These are phyloP conservation scores for Sphagnum fallax DNA, from an alignment of 228 moss, liverwort and hornwort species.

Conservation along the genomic window DNA sequence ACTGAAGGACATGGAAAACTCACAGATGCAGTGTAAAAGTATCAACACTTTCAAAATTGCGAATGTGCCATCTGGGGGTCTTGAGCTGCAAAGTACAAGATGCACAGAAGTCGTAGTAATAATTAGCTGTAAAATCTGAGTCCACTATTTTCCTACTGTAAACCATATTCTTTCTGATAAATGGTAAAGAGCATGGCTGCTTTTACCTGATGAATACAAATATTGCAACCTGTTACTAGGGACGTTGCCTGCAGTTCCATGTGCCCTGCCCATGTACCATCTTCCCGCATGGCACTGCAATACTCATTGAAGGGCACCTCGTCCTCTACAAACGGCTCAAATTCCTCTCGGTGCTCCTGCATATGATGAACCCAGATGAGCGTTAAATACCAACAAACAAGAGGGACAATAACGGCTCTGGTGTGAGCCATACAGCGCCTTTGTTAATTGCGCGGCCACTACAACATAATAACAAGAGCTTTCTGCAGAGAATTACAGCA, in stretches of 20 bases:
- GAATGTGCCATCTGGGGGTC: slow-evolving; percentile 95
- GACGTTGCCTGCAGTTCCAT: slow-evolving; percentile 97
- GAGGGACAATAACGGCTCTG: background rate
- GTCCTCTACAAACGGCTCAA: slow-evolving; percentile 96
- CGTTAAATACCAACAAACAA: background rate
- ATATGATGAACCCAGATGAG: background rate
- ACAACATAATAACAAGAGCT: background rate
- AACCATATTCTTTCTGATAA: too few species aligned
- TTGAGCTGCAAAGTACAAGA: slow-evolving; percentile 39
- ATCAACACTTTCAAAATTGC: slow-evolving; percentile 71
- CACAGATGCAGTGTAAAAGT: slow-evolving; percentile 77
- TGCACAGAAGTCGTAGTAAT: too few species aligned
- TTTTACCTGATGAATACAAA: slow-evolving; percentile 91
- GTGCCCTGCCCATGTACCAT: slow-evolving; percentile 91
- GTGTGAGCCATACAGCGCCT: too few species aligned
- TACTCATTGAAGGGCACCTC: slow-evolving; percentile 91
- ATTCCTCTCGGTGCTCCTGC: slow-evolving; percentile 82
- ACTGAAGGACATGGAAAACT: slow-evolving; percentile 6
- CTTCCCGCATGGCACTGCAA: slow-evolving; percentile 80
- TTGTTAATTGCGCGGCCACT: background rate
- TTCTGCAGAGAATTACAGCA: background rate
- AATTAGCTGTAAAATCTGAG: too few species aligned
- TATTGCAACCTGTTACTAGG: slow-evolving; percentile 79
- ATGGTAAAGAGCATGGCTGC: too few species aligned
- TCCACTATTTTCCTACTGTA: too few species aligned